These are phyloP conservation scores for Fraxinus sp. DNA, from an alignment of 305 asterid species.

Conservation along the genomic window DNA sequence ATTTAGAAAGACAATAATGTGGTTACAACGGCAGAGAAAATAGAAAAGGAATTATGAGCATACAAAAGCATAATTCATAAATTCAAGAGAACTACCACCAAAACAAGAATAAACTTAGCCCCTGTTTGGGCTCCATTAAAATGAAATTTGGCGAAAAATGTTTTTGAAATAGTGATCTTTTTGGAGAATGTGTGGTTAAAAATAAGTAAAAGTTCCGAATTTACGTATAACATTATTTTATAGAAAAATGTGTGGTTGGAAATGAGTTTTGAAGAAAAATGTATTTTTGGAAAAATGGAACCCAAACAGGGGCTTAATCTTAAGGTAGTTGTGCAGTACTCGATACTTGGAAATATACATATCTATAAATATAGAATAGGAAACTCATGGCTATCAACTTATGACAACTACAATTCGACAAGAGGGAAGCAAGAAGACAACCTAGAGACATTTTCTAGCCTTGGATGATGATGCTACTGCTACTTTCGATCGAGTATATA, in stretches of 20 bases:
- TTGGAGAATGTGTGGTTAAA: too few species aligned
- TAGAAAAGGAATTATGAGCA: background rate
- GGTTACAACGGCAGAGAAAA: background rate
- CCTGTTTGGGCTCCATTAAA: too few species aligned
- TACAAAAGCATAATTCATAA: conserved; percentile 3
- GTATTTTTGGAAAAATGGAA: too few species aligned
- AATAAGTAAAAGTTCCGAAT: too few species aligned
- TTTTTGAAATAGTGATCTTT: too few species aligned
- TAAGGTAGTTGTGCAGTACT: background rate
- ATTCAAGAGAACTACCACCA: background rate
- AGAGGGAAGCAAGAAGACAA: conserved; percentile 15
- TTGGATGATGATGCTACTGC: background rate
- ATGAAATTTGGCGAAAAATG: too few species aligned
- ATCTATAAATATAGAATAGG: background rate
- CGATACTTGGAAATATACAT: background rate
- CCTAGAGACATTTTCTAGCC: conserved; percentile 3
- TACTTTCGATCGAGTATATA: background rate
- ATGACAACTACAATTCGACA: background rate
- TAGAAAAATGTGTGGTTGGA: too few species aligned
- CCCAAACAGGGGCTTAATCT: background rate
- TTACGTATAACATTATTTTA: too few species aligned
- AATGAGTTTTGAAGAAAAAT: too few species aligned
- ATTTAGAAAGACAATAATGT: background rate
- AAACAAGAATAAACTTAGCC: background rate
- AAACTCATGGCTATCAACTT: conserved; percentile 1